Conservation (phyloP, 1,139 yeast genomes). For the Torulaspora globosa region DNA sequence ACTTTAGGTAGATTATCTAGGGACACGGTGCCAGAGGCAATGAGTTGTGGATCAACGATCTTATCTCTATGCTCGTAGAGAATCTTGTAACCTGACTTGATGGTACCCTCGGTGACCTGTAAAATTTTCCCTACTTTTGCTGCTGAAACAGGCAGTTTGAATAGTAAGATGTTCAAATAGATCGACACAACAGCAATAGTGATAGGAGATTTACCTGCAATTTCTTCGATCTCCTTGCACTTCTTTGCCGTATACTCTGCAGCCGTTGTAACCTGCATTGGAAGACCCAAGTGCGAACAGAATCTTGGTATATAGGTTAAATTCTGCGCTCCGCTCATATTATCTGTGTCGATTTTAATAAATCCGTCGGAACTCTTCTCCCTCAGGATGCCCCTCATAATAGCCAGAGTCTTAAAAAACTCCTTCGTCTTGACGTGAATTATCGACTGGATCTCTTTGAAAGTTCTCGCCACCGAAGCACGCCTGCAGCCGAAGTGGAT, state of each 20-base stretch:
- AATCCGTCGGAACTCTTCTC: constrained; percentile 50
- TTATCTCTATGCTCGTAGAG: constrained; percentile 70
- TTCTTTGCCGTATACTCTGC: constrained; percentile 90
- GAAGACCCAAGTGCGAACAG: constrained; percentile 89
- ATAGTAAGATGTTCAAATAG: constrained; percentile 83
- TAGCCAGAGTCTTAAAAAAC: constrained; percentile 81
- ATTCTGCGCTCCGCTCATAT: constrained; percentile 80
- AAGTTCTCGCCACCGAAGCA: constrained; percentile 91
- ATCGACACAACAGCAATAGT: constrained; percentile 98
- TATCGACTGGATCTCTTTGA: constrained; percentile 92
- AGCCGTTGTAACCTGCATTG: constrained; percentile 81
- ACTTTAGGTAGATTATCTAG: constrained; percentile 56
- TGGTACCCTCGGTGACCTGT: constrained; percentile 98
- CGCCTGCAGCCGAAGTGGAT: constrained; percentile 92
- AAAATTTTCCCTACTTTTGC: constrained; percentile 84
- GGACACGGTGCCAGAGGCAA: constrained; percentile 64
- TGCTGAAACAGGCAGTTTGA: constrained; percentile 66
- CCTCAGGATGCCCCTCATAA: constrained; percentile 72
- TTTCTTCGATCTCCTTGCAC: constrained; percentile 86
- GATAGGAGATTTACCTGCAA: constrained; percentile 96
- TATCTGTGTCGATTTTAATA: constrained; percentile 45
- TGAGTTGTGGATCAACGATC: constrained; percentile 76
- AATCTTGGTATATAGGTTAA: constrained; percentile 93
- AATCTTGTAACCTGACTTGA: constrained; percentile 84
- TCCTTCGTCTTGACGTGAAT: constrained; percentile 93